These are phyloP conservation scores for Rhizoclosmatium globosum DNA, from an alignment of 192 early-diverging fungal genomes.

Conservation along the genomic window DNA sequence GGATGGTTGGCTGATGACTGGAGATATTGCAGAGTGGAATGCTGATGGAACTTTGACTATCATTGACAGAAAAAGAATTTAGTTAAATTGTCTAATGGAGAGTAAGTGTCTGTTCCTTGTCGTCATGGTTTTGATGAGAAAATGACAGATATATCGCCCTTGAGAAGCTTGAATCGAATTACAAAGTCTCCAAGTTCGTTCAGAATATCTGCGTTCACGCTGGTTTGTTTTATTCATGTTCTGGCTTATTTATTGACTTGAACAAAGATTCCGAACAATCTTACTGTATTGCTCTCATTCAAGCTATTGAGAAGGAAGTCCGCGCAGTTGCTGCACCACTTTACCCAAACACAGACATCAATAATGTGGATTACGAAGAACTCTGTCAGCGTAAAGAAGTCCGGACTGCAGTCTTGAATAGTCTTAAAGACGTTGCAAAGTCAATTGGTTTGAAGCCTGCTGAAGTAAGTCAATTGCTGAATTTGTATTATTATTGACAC, in stretches of 20 bases:
- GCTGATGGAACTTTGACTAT: constrained; percentile 79
- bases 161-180: constrained; percentile 92
- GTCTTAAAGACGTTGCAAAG: constrained; percentile 68
- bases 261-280: constrained; percentile 67
- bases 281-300: constrained; percentile 81
- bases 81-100: constrained; percentile 89
- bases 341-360: constrained; percentile 39
- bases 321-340: constrained; percentile 60
- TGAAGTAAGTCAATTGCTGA: constrained; percentile 49
- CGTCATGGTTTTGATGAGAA: neutral
- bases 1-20: constrained; percentile 90
- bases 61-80: constrained; percentile 96
- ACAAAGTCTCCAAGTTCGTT: constrained; percentile 76
- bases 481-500: neutral
- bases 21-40: constrained; percentile 89
- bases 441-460: constrained; percentile 70
- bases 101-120: constrained; percentile 42
- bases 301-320: constrained; percentile 70
- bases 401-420: constrained; percentile 57
- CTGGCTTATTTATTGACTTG: too few relatives aligned
- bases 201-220: constrained; percentile 71
- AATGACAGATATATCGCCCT: constrained; percentile 74
- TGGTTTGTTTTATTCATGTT: too few relatives aligned
- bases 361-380: constrained; percentile 51
- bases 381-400: constrained; percentile 54